Base-by-base conservation (phyloP, 2,329 filamentous ascomycete species). In the Monilinia aucupariae region DNA sequence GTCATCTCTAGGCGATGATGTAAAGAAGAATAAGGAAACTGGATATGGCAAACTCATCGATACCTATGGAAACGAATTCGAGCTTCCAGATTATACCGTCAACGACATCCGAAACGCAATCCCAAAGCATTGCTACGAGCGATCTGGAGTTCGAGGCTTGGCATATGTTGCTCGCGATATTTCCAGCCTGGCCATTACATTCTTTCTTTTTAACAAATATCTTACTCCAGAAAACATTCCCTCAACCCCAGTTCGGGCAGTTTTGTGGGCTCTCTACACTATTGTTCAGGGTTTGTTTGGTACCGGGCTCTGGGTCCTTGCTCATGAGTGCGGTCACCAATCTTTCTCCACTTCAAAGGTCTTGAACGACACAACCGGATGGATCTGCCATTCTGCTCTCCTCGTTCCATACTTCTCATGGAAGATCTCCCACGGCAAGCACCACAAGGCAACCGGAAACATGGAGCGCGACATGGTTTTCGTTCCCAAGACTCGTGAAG, bases 381-480 rank as follows among this genome's bases (percentile, higher is more conserved):
- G 91, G 90, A 77, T 96, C 75, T 85, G 91, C 71, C 93, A 97
- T 81, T 96, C 92, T 45, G 77, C 86, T 51, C 85, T 97, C 47
- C 82, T 97, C 63, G 93, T 99, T 55, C 94, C 94, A 27, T 99
- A 97, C 81, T 99, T 97, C 81, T 96, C 91, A 75, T 99, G 94
- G 94, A 96, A 99, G 81, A 92, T 97, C 78, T 96, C 92, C 69
- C 94, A 99, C 81, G 90, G 91, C 81, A 96, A 96, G 86, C 94
- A 99, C 82, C 94, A 99, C 89, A 97, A 97, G 85, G 92, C 92
- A 68, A 99, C 94, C 47, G 94, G 92, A 72, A 86, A 99, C 82
- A 87, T 99, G 79, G 92, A 96, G 79, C 91, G 93, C 70, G 94
- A 99, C 79, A 99, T 99, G 94, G 94, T 97, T 67, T 97, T 97